Base-by-base conservation (phyloP, 202 grass and related monocot genomes). In the Zoysia matrella region DNA sequence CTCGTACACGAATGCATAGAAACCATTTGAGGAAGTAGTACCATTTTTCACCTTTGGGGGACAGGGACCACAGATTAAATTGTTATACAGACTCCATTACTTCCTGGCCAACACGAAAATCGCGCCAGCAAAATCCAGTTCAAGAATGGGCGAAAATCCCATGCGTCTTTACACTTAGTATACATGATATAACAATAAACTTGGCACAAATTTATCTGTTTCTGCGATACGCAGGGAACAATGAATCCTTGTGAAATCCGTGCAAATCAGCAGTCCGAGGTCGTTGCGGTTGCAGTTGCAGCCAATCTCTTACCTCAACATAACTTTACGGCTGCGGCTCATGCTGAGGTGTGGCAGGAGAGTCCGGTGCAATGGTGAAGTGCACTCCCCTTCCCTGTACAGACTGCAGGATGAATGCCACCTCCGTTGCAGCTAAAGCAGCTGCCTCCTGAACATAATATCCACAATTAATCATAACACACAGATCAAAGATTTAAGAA, bases 331-430 rank as follows among this genome's bases (percentile, higher is more conserved):
- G 79, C 52, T 83, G 91, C 53, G 92, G 95, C 67, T 91, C 95
- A 7, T 94, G 88, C 79, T 97, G 94, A 39, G 94, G 92, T 69
- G 95, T 30, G 22, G 22, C 22, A 30, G 22, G 22, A 30, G 22
- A 30, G 22, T 30, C 22, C 22, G 22, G 22, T 30, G 22, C 22
- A 30, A 30, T 30, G 22, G 22, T 30, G 22, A 30, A 30, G 22
- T 30, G 22, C 22, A 30, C 22, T 30, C 22, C 22, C 22, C 22
- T 30, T 30, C 22, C 22, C 22, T 30, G 22, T 30, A 30, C 22
- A 30, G 22, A 30, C 22, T 30, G 22, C 22, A 30, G 22, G 22
- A 30, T 30, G 22, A 30, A 30, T 30, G 22, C 22, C 22, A 30
- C 22, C 22, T 30, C 22, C 22, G 22, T 30, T 30, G 22, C 22